These are phyloP conservation scores for Hsuehochloa calcarea DNA, from an alignment of 176 grass and related monocot genomes.

Conservation along the genomic window DNA sequence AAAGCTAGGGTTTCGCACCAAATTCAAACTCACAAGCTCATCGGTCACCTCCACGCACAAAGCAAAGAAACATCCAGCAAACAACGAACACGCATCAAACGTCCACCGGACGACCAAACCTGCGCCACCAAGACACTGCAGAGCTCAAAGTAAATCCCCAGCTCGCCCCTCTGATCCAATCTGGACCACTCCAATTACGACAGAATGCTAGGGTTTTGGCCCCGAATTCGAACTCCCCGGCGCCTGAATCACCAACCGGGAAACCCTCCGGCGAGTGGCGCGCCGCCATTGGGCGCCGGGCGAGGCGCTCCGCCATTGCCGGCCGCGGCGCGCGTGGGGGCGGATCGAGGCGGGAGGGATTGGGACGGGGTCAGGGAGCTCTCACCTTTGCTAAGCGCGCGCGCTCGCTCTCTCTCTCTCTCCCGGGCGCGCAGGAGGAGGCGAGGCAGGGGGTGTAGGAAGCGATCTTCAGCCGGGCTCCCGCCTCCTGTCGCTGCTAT, in stretches of 20 bases:
- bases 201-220: constrained; percentile 4
- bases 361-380: constrained; percentile 22
- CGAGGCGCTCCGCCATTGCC: constrained; percentile 26
- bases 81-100: not conserved
- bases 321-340: not conserved
- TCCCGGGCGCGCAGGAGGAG: not conserved
- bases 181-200: constrained; percentile 31
- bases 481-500: constrained; percentile 2
- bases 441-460: not conserved
- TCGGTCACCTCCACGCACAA: not conserved
- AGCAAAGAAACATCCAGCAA: constrained; percentile 22
- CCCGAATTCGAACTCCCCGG: constrained; percentile 33
- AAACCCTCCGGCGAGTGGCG: not conserved
- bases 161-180: constrained; percentile 36
- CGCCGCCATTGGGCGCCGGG: constrained; percentile 33
- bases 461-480: constrained; percentile 36
- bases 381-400: constrained; percentile 38
- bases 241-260: not conserved
- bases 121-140: not conserved
- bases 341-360: constrained; percentile 26
- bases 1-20: constrained; percentile 48
- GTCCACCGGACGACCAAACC: constrained; percentile 11
- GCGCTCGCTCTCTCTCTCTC: not conserved
- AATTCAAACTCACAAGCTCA: constrained; percentile 47
- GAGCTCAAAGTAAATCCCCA: constrained; percentile 23